A percentile compares a stretch with the other conserved stretches of the same genome.
phyloP scores from a whole-genome alignment of 805 yeast genomes.

The Barnettozyma californica region DNA sequence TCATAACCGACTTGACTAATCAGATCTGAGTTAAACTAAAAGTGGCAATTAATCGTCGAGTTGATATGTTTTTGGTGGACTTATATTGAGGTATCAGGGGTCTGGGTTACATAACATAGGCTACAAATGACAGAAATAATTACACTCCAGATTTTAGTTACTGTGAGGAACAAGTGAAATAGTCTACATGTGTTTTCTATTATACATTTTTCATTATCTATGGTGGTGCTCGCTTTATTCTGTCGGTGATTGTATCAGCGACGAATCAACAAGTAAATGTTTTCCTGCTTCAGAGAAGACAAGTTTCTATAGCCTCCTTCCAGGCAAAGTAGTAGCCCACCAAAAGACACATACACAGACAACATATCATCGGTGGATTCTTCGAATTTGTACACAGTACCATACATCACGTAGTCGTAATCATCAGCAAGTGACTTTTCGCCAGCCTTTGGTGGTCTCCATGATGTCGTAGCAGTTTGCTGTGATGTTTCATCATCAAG shows the following conservation, averaged over 20 bases:
- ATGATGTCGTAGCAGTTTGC: slow-evolving; percentile 39
- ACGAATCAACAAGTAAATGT: slow-evolving; percentile 85
- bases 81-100: no score
- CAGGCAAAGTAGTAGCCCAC: slow-evolving; percentile 87
- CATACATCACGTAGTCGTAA: slow-evolving; percentile 97
- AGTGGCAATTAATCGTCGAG: no score
- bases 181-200: background rate
- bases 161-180: background rate
- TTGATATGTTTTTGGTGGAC: no score
- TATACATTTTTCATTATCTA: background rate
- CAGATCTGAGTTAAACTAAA: no score
- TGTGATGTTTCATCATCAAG: slow-evolving; percentile 43
- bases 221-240: background rate
- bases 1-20: no score
- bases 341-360: slow-evolving; percentile 91
- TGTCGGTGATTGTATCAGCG: slow-evolving; percentile 22
- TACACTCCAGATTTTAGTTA: no score
- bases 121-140: no score
- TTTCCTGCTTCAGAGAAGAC: slow-evolving; percentile 87
- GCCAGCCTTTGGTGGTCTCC: slow-evolving; percentile 65
- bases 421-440: slow-evolving; percentile 91
- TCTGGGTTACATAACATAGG: no score
- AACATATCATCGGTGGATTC: slow-evolving; percentile 61
- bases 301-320: slow-evolving; percentile 93
- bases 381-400: slow-evolving; percentile 94